phyloP scores from a whole-genome alignment of 2,329 filamentous ascomycete species.

The Verticillium nonalfalfae region DNA sequence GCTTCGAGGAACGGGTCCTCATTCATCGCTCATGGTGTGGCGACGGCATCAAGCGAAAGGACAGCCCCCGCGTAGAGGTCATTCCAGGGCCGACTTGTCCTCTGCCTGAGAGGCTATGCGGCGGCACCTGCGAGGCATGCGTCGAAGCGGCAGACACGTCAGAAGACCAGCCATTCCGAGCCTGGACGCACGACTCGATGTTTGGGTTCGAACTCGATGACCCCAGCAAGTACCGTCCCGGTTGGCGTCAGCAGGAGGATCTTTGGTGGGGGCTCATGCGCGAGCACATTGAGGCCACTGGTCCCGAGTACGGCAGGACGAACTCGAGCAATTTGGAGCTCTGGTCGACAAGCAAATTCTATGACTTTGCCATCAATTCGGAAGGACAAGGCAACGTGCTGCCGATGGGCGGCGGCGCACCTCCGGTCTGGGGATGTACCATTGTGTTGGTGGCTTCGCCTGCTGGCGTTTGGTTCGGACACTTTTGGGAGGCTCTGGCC shows the following conservation, averaged over 20 bases:
- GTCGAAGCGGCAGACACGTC: not conserved
- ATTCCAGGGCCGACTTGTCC: not conserved
- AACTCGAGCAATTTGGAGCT: not conserved
- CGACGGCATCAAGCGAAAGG: not conserved
- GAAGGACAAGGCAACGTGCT: not conserved
- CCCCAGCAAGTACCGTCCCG: not conserved
- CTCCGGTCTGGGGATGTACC: conserved; percentile 6
- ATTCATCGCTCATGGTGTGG: not conserved
- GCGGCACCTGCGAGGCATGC: not conserved
- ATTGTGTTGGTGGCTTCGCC: conserved; percentile 1
- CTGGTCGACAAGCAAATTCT: not conserved
- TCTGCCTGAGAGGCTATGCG: not conserved
- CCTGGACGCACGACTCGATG: not conserved
- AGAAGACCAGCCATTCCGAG: not conserved
- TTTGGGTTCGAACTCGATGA: not conserved
- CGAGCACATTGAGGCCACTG: not conserved
- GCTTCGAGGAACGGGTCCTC: not conserved
- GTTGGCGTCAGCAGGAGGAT: not conserved
- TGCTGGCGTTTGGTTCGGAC: conserved; percentile 1
- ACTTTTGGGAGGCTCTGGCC: conserved; percentile 4
- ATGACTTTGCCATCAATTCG: not conserved
- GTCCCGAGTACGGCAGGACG: not conserved
- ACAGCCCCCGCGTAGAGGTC: not conserved
- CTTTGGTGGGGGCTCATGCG: not conserved
- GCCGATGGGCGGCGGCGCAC: not conserved